A percentile compares a stretch with the other conserved stretches of the same genome.
phyloP scores from a whole-genome alignment of 2,329 filamentous ascomycete species.

The Biscogniauxia sp. region DNA sequence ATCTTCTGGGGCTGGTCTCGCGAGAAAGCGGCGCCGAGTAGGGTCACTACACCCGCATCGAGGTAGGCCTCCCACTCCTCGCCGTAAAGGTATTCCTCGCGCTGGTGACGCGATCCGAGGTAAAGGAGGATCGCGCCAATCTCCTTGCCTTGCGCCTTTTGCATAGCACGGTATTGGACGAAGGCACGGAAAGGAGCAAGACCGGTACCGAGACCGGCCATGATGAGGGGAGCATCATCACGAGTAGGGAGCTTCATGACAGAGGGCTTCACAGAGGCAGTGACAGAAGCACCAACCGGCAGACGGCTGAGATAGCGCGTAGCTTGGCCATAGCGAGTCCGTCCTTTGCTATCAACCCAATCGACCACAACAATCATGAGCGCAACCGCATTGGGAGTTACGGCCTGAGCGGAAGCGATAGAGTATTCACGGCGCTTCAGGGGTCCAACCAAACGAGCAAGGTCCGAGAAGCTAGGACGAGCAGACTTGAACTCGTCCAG shows the following conservation, averaged over 20 bases:
- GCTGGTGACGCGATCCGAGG: slow-evolving; percentile 95
- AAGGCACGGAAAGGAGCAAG: slow-evolving; percentile 99
- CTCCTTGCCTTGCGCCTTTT: slow-evolving; percentile 94
- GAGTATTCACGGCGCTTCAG: slow-evolving; percentile 98
- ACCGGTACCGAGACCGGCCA: slow-evolving; percentile 97
- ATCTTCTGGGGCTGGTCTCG: slow-evolving; percentile 98
- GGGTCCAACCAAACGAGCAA: slow-evolving; percentile 81
- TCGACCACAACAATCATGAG: slow-evolving; percentile 97
- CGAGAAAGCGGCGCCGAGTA: slow-evolving; percentile 90
- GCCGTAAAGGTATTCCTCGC: slow-evolving; percentile 97
- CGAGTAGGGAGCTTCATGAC: slow-evolving; percentile 96
- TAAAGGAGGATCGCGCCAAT: slow-evolving; percentile 93
- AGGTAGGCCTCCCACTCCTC: slow-evolving; percentile 99
- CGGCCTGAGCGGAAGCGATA: slow-evolving; percentile 96
- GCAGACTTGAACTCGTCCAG: slow-evolving; percentile 88
- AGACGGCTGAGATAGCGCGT: slow-evolving; percentile 84
- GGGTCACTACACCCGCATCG: slow-evolving; percentile 90
- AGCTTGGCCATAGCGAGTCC: slow-evolving; percentile 88
- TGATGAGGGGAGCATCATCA: slow-evolving; percentile 91
- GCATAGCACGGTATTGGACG: slow-evolving; percentile 95
- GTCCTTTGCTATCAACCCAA: slow-evolving; percentile 87
- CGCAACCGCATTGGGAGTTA: slow-evolving; percentile 83
- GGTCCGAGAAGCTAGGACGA: slow-evolving; percentile 82
- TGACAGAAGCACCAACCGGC: slow-evolving; percentile 72
- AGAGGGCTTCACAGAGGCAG: slow-evolving; percentile 92